Base-by-base conservation (phyloP, 75 land plant species). In the Ceratopteris richardii region DNA sequence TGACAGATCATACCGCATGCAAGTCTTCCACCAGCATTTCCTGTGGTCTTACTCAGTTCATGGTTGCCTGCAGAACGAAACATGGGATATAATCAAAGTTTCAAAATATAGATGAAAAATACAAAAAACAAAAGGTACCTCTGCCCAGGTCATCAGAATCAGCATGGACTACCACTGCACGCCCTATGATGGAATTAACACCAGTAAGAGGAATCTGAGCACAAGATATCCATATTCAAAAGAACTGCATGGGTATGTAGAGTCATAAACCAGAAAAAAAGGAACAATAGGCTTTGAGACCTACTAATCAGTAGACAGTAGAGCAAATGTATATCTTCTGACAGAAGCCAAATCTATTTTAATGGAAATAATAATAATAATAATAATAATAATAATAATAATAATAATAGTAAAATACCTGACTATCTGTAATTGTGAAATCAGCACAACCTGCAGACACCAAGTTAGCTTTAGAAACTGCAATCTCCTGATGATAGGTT, bases 121-220 rank as follows among this genome's bases (percentile, higher is more conserved):
- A 9, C 37, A 33, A 33, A 4, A 33, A 33, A 33, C 7, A 33
- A 33, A 9, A 33, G 37, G 37, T 33, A 87, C 97, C 97, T 69
- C 83, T 87, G 58, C 97, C 97, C 31, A 91, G 87, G 54, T 91
- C 97, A 71, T 87, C 97, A 61, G 73, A 80, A 47, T 80, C 74
- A 48, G 83, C 97, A 63, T 87, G 97, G 31, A 91, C 85, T 55
- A 91, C 93, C 36, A 91, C 42, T 22, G 97, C 97, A 52, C 97
- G 72, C 51, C 97, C 97, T 58, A 91, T 68, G 9, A 91, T 87
- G 16, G 97, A 68, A 54, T 79, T 62, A 1, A 80, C 75, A 23
- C 97, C 97, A 61, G 62, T 60, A n/a, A 91, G 51, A 42, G 93
- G 93, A 31, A 90, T 90, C 96, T 87, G 67, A 46, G 22, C 48